Evolutionary conservation across 352 stramenopile genomes (phyloP).

Genomic region (Phytopythium aichiense): DNA sequence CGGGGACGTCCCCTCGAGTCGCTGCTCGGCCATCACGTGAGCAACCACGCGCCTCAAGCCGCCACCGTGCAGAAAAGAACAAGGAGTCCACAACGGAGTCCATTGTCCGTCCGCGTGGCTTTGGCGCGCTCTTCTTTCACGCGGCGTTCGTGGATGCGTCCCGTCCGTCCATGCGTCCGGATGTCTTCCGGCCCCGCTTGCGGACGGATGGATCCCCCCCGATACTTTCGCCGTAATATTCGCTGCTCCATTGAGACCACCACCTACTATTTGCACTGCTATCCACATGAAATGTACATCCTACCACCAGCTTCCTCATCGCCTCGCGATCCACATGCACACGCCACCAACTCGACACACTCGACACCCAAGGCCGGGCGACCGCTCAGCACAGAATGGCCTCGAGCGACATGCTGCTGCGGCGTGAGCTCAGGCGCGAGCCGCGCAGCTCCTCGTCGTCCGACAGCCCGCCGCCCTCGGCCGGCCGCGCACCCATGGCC

Average conservation of each 20-base stretch:
- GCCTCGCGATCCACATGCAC: neutral
- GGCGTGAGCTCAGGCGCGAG: conserved; percentile 15
- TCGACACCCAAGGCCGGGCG: no score
- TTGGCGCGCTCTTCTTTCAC: neutral
- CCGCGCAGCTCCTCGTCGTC: conserved; percentile 34
- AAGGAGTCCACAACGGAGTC: no score
- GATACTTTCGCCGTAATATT: no score
- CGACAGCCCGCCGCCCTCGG: conserved; percentile 16
- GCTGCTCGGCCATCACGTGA: neutral
- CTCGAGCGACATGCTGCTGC: conserved; percentile 71
- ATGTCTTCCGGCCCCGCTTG: no score
- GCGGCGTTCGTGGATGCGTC: neutral
- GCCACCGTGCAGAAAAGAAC: no score
- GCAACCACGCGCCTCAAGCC: neutral
- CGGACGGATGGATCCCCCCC: no score
- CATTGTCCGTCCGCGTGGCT: neutral
- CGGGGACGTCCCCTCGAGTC: neutral
- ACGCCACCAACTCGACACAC: neutral
- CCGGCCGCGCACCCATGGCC: conserved; percentile 13
- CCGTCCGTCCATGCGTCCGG: neutral
- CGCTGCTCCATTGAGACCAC: no score
- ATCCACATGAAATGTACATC: no score
- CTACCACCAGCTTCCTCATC: neutral
- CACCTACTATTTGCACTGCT: no score
- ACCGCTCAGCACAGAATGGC: conserved; percentile 61